phyloP scores from a whole-genome alignment of 257 asterid genomes.

The Plectranthus barbatus region DNA sequence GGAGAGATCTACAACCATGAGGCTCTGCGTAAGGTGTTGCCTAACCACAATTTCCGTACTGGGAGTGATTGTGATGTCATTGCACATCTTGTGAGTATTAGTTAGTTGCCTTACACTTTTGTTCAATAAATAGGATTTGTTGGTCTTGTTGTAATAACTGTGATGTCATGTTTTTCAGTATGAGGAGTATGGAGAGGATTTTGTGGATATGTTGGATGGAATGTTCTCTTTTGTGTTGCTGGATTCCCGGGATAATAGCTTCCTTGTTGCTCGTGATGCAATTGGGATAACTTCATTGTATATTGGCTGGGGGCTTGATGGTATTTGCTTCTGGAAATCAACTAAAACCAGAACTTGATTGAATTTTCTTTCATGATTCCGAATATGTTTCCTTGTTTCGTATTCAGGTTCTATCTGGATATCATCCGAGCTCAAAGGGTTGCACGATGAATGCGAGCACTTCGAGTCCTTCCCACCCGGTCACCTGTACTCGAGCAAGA shows the following conservation, averaged over 20 bases:
- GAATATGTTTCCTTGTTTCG: background rate
- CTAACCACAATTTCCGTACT: conserved; percentile 76
- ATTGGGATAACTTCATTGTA: conserved; percentile 90
- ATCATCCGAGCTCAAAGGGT: conserved; percentile 82
- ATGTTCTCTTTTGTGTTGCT: conserved; percentile 90
- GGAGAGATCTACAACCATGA: conserved; percentile 98
- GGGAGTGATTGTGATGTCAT: conserved; percentile 97
- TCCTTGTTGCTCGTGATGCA: conserved; percentile 88
- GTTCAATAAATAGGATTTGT: background rate
- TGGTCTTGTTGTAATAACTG: background rate
- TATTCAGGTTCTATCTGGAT: conserved; percentile 86
- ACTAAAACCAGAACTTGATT: background rate
- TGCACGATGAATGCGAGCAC: conserved; percentile 86
- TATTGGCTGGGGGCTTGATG: conserved; percentile 99
- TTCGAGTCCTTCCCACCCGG: conserved; percentile 94
- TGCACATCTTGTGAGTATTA: conserved; percentile 86
- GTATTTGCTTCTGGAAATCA: conserved; percentile 23
- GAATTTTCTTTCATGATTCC: background rate
- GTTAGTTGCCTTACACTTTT: background rate
- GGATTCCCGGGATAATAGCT: conserved; percentile 88
- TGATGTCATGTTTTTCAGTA: conserved; percentile 35
- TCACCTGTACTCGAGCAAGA: conserved; percentile 82
- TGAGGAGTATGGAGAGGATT: conserved; percentile 83
- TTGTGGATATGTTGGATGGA: conserved; percentile 92
- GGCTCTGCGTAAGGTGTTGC: conserved; percentile 45